Base-by-base conservation (phyloP, 441 rosid species). In the Populus hybrid region DNA sequence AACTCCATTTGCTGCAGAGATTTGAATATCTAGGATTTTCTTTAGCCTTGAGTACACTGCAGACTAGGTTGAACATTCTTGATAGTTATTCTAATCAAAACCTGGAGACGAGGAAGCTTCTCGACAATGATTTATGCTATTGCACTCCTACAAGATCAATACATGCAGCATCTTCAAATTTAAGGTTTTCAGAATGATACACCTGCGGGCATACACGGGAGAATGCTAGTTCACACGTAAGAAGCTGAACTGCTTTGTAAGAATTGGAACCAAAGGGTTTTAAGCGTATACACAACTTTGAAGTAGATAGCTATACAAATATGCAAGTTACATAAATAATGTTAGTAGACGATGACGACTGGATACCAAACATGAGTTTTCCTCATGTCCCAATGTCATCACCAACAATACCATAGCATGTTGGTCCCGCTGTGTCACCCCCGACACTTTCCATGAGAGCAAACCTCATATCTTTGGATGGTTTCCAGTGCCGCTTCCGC, bases 401-500 rank as follows among this genome's bases (percentile, higher is more conserved):
- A 30, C 71, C 83, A 14, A 75, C 75, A 34, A 70, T 23, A 32
- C 73, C 78, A 0, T 70, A 79, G 83, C 36, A 85, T 14, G 82
- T 8, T 2, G 84, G 42, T 11, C 21, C 73, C 30, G 69, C 78
- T 0, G 30, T 30, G 40, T 63, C 73, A 23, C 79, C 64, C 1
- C 82, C 19, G 35, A 79, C 85, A 16, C 85, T 86, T n/a, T 85
- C 87, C 82, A 79, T 65, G 32, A 87, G 80, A 28, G 91, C 87
- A 35, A 76, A 85, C 63, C 84, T 82, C 88, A 87, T 81, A 40
- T 88, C 91, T 67, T 86, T 89, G 0, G 89, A 80, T 6, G 90
- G 91, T 64, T 86, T 90, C 94, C 92, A 90, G 72, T 90, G 92
- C 70, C 94, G 75, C 85, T 90, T 90, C 74, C 94, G 80, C 82